A percentile compares a stretch with the other conserved stretches of the same genome.
Evolutionary conservation across 1,139 yeast genomes (phyloP).

Genomic region (Nakaseomyces delphensis): DNA sequence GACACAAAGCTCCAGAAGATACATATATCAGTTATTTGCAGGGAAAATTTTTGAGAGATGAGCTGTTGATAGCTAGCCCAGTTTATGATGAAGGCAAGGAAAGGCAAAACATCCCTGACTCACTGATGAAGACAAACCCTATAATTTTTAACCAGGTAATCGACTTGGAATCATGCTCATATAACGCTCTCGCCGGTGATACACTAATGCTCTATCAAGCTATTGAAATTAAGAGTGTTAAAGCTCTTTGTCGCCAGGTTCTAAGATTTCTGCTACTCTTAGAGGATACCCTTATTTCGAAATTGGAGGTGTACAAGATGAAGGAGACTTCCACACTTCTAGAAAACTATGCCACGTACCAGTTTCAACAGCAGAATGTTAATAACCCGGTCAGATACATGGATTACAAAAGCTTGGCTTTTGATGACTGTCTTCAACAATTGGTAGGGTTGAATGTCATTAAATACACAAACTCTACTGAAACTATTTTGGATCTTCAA

Average conservation of each 20-base stretch:
- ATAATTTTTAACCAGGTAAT: neutral
- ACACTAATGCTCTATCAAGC: neutral
- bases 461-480: neutral
- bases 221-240: constrained; percentile 6
- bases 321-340: neutral
- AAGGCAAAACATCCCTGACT: neutral
- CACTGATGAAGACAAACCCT: neutral
- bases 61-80: constrained; percentile 20
- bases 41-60: constrained; percentile 13
- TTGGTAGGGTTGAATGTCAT: neutral
- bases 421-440: neutral
- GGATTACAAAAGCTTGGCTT: neutral
- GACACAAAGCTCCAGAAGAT: neutral
- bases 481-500: neutral
- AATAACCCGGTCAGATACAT: neutral
- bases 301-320: neutral
- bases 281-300: neutral
- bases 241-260: neutral
- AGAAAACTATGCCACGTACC: constrained; percentile 1
- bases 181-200: neutral
- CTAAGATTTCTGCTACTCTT: neutral
- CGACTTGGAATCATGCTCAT: neutral
- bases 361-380: constrained; percentile 7
- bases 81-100: neutral
- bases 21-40: constrained; percentile 12